Percentiles rank a stretch among this genome's conserved stretches.
phyloP scores from a whole-genome alignment of 352 stramenopile genomes.

The Thraustotheca clavata region DNA sequence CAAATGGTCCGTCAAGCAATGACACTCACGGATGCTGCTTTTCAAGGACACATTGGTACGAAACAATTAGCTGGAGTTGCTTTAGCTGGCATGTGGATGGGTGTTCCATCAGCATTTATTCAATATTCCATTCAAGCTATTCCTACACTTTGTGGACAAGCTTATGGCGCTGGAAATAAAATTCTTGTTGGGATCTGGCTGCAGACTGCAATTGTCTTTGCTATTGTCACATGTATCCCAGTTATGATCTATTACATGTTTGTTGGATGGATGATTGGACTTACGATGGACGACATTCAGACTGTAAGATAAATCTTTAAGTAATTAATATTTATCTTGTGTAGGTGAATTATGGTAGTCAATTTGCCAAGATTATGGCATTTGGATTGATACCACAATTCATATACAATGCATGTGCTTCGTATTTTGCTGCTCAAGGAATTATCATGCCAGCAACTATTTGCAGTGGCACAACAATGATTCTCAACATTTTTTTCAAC shows the following conservation, averaged over 20 bases:
- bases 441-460: conserved; percentile 42
- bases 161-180: conserved; percentile 43
- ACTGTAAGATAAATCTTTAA: conserved; percentile 19
- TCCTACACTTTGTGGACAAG: conserved; percentile 43
- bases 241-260: conserved; percentile 42
- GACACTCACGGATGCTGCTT: conserved; percentile 38
- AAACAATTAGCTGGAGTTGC: conserved; percentile 38
- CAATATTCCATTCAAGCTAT: conserved; percentile 43
- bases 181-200: conserved; percentile 45
- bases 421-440: conserved; percentile 34
- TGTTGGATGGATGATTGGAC: conserved; percentile 33
- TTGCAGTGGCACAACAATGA: conserved; percentile 33
- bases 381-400: conserved; percentile 35
- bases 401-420: conserved; percentile 32
- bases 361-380: conserved; percentile 34
- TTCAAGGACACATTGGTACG: conserved; percentile 38
- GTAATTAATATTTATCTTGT: neutral
- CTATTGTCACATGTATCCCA: conserved; percentile 27
- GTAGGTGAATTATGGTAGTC: conserved; percentile 24
- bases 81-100: conserved; percentile 39
- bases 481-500: conserved; percentile 37
- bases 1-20: conserved; percentile 40
- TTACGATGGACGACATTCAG: conserved; percentile 37
- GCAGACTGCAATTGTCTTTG: conserved; percentile 35
- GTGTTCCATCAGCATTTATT: conserved; percentile 38